Evolutionary conservation across 352 stramenopile species (phyloP).

Genomic region (Pythium angustatum): DNA sequence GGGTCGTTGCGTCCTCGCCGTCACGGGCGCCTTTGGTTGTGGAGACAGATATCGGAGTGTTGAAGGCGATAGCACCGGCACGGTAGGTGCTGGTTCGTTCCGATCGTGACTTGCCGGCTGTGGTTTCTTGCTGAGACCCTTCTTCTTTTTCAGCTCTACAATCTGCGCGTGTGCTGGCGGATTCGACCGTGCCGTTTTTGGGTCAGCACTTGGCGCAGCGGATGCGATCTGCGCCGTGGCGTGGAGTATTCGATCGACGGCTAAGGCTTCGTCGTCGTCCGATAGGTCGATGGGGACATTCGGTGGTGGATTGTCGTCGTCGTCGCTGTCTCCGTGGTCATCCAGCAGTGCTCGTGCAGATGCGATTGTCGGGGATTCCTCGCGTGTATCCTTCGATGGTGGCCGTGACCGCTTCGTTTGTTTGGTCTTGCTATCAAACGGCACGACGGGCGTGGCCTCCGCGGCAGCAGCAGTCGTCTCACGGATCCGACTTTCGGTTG

Average conservation of each 20-base stretch:
- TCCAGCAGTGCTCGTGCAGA: background rate
- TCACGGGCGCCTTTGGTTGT: background rate
- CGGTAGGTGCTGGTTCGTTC: background rate
- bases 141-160: background rate
- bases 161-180: background rate
- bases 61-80: constrained; percentile 8
- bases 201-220: background rate
- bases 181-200: background rate
- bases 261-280: background rate
- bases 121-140: background rate
- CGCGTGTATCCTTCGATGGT: background rate
- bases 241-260: background rate
- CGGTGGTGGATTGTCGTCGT: background rate
- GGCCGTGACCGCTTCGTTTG: background rate
- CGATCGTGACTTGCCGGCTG: background rate
- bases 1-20: background rate
- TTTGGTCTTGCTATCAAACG: background rate
- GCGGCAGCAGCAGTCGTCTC: background rate
- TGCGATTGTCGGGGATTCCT: background rate
- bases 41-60: constrained; percentile 23
- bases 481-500: background rate
- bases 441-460: background rate
- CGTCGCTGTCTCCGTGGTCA: background rate
- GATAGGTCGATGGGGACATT: background rate
- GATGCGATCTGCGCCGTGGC: background rate